These are phyloP conservation scores for Kodamaea anthophila DNA, from an alignment of 1,139 yeast species.

Conservation along the genomic window DNA sequence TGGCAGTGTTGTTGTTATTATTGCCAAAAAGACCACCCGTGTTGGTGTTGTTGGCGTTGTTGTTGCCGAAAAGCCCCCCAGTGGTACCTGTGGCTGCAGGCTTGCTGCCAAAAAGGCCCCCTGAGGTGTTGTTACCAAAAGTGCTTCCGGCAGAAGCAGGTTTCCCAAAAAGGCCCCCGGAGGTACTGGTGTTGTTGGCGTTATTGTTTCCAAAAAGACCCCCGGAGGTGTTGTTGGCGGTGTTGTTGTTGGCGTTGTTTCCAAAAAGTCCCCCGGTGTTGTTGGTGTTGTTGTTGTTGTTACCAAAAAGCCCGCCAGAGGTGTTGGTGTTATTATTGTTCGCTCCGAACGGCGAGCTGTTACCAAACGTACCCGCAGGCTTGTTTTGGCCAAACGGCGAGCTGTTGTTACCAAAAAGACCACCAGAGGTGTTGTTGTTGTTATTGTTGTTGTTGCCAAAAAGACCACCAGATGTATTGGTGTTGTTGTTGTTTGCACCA, in stretches of 20 bases:
- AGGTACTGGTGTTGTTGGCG: slow-evolving; percentile 10
- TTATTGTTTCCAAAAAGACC: slow-evolving; percentile 10
- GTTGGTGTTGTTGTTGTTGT: slow-evolving; percentile 7
- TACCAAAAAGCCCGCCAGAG: slow-evolving; percentile 7
- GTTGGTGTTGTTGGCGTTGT: slow-evolving; percentile 8
- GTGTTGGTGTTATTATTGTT: slow-evolving; percentile 8
- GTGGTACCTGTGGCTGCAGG: slow-evolving; percentile 5
- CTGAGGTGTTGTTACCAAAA: slow-evolving; percentile 13
- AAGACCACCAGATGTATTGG: slow-evolving; percentile 12
- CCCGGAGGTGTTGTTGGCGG: slow-evolving; percentile 9
- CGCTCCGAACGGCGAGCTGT: no score
- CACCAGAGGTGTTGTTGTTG: slow-evolving; percentile 16
- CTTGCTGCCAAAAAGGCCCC: slow-evolving; percentile 16
- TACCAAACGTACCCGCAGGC: slow-evolving; percentile 8
- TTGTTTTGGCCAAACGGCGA: slow-evolving; percentile 7
- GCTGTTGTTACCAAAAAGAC: slow-evolving; percentile 16
- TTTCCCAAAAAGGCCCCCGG: slow-evolving; percentile 15
- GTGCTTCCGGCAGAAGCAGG: slow-evolving; percentile 5
- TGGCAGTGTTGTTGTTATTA: slow-evolving; percentile 10
- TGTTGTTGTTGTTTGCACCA: slow-evolving; percentile 16
- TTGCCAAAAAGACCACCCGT: slow-evolving; percentile 18
- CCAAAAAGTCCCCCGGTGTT: slow-evolving; percentile 30
- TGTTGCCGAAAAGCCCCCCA: slow-evolving; percentile 3
- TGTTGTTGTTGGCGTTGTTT: slow-evolving; percentile 5
- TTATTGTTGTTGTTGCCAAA: slow-evolving; percentile 18